Base-by-base conservation (phyloP, 345 rosid genomes). In the Barbarea vulgaris region DNA sequence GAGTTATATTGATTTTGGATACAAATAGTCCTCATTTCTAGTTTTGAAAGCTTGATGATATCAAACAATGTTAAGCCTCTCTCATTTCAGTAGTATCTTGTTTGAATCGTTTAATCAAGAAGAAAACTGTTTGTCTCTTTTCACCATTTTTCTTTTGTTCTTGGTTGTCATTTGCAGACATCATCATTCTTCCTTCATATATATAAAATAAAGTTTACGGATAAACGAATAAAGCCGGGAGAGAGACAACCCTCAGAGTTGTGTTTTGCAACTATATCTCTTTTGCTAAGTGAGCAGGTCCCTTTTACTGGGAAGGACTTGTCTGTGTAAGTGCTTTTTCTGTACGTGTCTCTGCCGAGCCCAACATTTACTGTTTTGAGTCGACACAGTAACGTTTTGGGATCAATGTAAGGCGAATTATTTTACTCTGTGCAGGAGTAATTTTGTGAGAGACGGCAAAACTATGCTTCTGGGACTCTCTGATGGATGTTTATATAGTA, bases 401-500 rank as follows among this genome's bases (percentile, higher is more conserved):
- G 60, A 28, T 41, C 71, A 48, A 48, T 58, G 15, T 64, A 48
- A 77, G 51, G 62, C 17, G 9, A 22, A 24, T 64, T 65, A 36
- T 57, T 74, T 21, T 64, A 30, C 70, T 75, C 59, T 27, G 36
- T 25, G 54, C 84, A 91, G 98, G 95, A 94, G 98, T 83, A 93
- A 93, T 76, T 86, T 89, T 80, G 96, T 93, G 69, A 81, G 87
- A 51, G 94, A 89, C 64, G 80, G 77, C 79, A 91, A 84, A 77
- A 82, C 89, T 83, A 82, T 91, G 91, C 80, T 91, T 28, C 68
- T 94, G 79, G 98, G 98, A 69, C 97, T 94, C 72, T 90, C 97
- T 36, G 81, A 86, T 79, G 98, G 98, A 74, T 87, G 85, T 75
- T 78, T 94, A 44, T 89, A 86, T 76, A 83, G 87, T 66, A 85